These are phyloP conservation scores for Herpetomonas muscarum DNA, from an alignment of 208 protist species.

Conservation along the genomic window DNA sequence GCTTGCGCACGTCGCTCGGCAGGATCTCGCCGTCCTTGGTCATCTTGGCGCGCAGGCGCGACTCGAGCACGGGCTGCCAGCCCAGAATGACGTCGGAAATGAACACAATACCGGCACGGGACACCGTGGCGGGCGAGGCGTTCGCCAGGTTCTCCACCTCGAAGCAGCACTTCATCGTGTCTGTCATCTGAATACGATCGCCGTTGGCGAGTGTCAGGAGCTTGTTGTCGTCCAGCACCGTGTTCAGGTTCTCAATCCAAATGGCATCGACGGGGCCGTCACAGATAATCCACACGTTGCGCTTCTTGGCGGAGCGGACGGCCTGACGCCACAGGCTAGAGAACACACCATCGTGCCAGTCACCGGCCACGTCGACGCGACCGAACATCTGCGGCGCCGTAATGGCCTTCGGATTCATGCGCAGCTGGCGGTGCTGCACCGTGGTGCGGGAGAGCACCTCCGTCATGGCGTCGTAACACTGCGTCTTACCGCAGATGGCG, in stretches of 20 bases:
- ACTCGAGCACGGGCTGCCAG: slow-evolving; percentile 89
- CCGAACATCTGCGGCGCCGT: slow-evolving; percentile 96
- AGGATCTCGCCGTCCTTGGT: slow-evolving; percentile 75
- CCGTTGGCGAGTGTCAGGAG: slow-evolving; percentile 98
- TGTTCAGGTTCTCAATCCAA: slow-evolving; percentile 99
- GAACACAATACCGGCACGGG: slow-evolving; percentile 98
- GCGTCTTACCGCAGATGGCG: slow-evolving; percentile 93
- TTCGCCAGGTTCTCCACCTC: slow-evolving; percentile 98
- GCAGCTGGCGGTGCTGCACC: slow-evolving; percentile 87
- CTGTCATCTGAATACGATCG: slow-evolving; percentile 96
- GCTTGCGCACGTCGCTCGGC: slow-evolving; percentile 68
- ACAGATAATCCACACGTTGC: slow-evolving; percentile 95
- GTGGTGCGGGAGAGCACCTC: slow-evolving; percentile 82
- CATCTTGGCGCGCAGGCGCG: slow-evolving; percentile 62
- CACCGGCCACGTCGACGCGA: slow-evolving; percentile 91
- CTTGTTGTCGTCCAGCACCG: slow-evolving; percentile 99
- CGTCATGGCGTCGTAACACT: slow-evolving; percentile 91
- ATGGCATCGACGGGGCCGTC: slow-evolving; percentile 98
- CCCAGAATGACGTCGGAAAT: slow-evolving; percentile 95
- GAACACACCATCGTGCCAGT: slow-evolving; percentile 96
- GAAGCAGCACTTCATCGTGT: slow-evolving; percentile 96
- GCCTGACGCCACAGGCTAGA: slow-evolving; percentile 89
- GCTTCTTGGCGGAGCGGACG: slow-evolving; percentile 86
- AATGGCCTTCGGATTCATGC: slow-evolving; percentile 96
- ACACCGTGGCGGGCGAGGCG: slow-evolving; percentile 99